phyloP scores from a whole-genome alignment of 768 basidiomycete genomes.

The Naganishia vaughanmartiniae region DNA sequence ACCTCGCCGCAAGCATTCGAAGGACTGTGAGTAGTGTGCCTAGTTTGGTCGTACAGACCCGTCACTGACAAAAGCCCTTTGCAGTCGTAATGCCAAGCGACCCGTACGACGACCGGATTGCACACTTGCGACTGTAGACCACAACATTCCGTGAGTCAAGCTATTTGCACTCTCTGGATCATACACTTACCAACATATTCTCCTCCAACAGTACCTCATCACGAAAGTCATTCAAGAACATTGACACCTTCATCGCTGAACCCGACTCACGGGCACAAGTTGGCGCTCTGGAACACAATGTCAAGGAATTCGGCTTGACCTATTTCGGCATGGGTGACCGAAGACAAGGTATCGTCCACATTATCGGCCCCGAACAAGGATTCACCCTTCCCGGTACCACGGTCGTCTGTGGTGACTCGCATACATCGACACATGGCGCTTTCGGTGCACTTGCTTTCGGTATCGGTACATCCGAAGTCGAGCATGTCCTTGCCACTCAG shows the following conservation, averaged over 20 bases:
- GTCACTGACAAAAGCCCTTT: conserved; percentile 32
- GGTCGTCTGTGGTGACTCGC: conserved; percentile 84
- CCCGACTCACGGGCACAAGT: conserved; percentile 83
- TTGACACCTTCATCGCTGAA: conserved; percentile 73
- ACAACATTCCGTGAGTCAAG: conserved; percentile 73
- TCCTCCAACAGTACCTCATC: conserved; percentile 61
- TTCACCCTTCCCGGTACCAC: conserved; percentile 65
- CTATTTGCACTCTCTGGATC: background rate
- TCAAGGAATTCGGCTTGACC: conserved; percentile 84
- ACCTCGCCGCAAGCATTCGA: conserved; percentile 93
- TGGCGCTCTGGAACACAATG: conserved; percentile 78
- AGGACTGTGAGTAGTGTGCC: conserved; percentile 60
- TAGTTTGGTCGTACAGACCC: conserved; percentile 5
- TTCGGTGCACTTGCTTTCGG: conserved; percentile 91
- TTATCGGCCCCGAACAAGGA: conserved; percentile 91
- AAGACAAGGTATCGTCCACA: conserved; percentile 81
- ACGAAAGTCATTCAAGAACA: conserved; percentile 70
- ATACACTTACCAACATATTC: background rate
- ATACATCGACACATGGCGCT: conserved; percentile 89
- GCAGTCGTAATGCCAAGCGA: conserved; percentile 63
- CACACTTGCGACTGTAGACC: conserved; percentile 83
- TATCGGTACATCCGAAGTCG: conserved; percentile 90
- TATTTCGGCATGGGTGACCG: conserved; percentile 89
- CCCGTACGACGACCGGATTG: conserved; percentile 80
- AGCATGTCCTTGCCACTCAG: conserved; percentile 90